Evolutionary conservation across 495 filamentous ascomycete genomes (phyloP), one percentile per base, ranked within the genome.

Genomic region (Endocarpon pusillum): DNA sequence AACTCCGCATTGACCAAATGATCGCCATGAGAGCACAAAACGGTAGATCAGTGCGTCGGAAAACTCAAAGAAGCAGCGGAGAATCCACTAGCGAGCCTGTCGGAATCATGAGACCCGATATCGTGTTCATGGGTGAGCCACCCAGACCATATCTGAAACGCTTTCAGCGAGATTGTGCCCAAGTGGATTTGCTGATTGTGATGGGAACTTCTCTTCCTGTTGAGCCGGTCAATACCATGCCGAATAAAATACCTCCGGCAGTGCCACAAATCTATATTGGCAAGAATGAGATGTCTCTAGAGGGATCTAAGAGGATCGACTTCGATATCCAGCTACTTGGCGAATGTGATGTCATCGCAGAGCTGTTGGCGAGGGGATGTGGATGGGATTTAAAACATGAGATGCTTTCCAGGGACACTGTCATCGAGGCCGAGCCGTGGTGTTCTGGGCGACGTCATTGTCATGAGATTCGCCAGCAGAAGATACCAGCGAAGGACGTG

Each of bases 101-200:
- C 21, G 89, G 91, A 11, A 74, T 99, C 43, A 94, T 96, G 87
- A 99, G 96, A 55, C 89, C 89, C 11, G 89, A 94, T 53, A 96
- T 97, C 46, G 94, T 81, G 3, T 96, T 97, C 67, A 96, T 96
- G 37, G 66, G 66, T 19, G 66, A 69, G 35, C n/a, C n/a, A n/a
- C n/a, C n/a, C n/a, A n/a, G n/a, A n/a, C n/a, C n/a, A n/a, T n/a
- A n/a, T n/a, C n/a, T n/a, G n/a, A 62, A 63, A 40, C 76, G 86
- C 4, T 58, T 78, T 21, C 62, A 81, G 35, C 72, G 83, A 46
- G 89, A 97, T 50, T 69, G 72, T 24, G 69, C 82, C 32, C 57
- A 65, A 12, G 82, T 79, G 4, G 89, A 97, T 43, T 59, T 97
- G n/a, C 81, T 96, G 42, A 76, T 97, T 36, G 89, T 94, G 40